phyloP scores from a whole-genome alignment of 108 stramenopile species.

The Nannochloropsis salina region DNA sequence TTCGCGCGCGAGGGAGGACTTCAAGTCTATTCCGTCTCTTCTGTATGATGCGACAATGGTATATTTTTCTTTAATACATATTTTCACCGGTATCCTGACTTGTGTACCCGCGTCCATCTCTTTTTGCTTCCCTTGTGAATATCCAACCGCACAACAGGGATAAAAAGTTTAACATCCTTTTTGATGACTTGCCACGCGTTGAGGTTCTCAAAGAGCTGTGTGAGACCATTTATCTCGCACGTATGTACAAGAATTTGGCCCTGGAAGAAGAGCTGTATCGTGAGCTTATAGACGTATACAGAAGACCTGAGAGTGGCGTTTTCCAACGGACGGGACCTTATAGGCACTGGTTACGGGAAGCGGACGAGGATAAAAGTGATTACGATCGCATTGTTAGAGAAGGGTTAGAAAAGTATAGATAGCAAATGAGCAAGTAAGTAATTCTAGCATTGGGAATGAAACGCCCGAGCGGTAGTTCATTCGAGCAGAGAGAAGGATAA shows the following conservation, averaged over 20 bases:
- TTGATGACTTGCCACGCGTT: neutral
- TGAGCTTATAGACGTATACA: slow-evolving; percentile 14
- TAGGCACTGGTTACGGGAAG: slow-evolving; percentile 6
- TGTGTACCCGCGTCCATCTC: neutral
- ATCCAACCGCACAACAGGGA: neutral
- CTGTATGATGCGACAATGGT: neutral
- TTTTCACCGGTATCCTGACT: neutral
- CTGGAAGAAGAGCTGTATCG: slow-evolving; percentile 15
- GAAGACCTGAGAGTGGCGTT: slow-evolving; percentile 14
- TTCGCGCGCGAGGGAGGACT: neutral
- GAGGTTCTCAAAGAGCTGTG: slow-evolving; percentile 4
- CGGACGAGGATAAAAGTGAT: slow-evolving; percentile 20
- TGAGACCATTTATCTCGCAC: slow-evolving; percentile 14
- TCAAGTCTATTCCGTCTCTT: neutral
- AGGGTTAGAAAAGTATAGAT: slow-evolving; percentile 9
- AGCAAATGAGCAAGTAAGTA: neutral
- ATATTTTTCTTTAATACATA: neutral
- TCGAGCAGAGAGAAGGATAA: no score
- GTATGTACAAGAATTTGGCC: slow-evolving; percentile 3
- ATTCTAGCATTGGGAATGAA: no score
- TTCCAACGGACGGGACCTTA: slow-evolving; percentile 19
- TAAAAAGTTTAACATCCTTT: slow-evolving; percentile 16
- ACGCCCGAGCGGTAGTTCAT: no score
- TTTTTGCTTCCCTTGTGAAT: neutral
- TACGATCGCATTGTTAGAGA: neutral